Evolutionary conservation across 1,284 basidiomycete genomes (phyloP), one percentile per base, ranked within the genome.

Genomic region (Ceratobasidium theobromae): DNA sequence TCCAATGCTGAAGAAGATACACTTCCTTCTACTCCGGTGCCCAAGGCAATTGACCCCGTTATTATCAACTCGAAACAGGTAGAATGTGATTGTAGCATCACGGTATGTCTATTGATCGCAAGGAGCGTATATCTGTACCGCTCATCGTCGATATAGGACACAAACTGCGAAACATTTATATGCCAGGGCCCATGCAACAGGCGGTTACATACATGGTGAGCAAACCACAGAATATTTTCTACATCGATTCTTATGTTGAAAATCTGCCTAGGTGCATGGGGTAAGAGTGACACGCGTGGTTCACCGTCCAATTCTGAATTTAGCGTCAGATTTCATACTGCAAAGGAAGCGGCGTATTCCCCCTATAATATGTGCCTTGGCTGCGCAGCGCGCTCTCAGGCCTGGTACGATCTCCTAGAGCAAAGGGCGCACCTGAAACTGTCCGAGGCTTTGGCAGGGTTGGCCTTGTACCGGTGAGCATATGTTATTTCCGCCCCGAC

Each of bases 201-300:
- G 12, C 57, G 66, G 23, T 51, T 60, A 32, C 66, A 67, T 40
- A 28, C 43, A n/a, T 67, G 66, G 66, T 60, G 18, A n/a, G 66
- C 53, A 16, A 38, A 14, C 21, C 27, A 30, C 32, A 11, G 21
- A 1, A 5, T n/a, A 45, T n/a, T 14, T 9, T 49, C 28, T 18
- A 2, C 27, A 2, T 32, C 3, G 4, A 6, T 2, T 33, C 46
- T 52, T 11, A 58, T 8, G 43, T 30, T 6, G 3, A 21, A 11
- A 25, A 16, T 40, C 14, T 18, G 21, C 11, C 8, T 40, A 67
- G 66, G 66, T 67, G 66, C 35, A 67, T 60, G 48, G 66, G 66
- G 66, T 60, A 40, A 6, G 35, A 4, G 28, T 11, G 21, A 41
- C 11, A 16, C n/a, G 35, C 8, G 35, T 8, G 35, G 35, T 38